Conservation (phyloP, 2,329 filamentous ascomycete species). For the Talaromyces sp. region DNA sequence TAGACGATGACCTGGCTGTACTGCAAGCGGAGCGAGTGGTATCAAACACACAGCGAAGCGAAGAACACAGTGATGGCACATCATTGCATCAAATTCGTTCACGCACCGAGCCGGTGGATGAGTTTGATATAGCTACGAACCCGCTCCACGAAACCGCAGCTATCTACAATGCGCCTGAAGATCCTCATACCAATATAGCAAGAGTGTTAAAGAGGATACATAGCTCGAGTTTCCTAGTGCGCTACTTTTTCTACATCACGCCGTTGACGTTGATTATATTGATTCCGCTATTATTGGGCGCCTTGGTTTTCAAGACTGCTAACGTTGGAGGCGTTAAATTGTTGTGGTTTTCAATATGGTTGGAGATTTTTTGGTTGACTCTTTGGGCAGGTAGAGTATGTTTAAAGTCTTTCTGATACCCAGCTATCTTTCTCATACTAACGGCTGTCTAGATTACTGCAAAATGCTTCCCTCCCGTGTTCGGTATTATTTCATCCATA, state of each 20-base stretch:
- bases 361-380: conserved; percentile 87
- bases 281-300: conserved; percentile 63
- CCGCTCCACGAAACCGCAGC: conserved; percentile 63
- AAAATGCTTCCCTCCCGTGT: conserved; percentile 58
- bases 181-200: conserved; percentile 57
- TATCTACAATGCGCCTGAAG: conserved; percentile 59
- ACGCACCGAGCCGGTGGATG: conserved; percentile 55
- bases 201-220: conserved; percentile 62
- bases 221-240: conserved; percentile 59
- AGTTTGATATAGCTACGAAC: conserved; percentile 63
- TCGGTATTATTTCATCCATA: conserved; percentile 62
- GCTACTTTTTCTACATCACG: conserved; percentile 67
- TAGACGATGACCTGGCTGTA: conserved; percentile 63
- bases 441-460: conserved; percentile 50
- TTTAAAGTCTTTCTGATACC: conserved; percentile 12
- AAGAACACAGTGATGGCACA: conserved; percentile 32
- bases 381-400: conserved; percentile 68
- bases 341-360: conserved; percentile 92
- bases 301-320: conserved; percentile 53
- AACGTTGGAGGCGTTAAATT: conserved; percentile 70
- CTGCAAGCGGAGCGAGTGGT: conserved; percentile 60
- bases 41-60: conserved; percentile 37
- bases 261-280: conserved; percentile 61
- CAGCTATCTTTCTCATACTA: background rate
- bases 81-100: conserved; percentile 51